phyloP scores from a whole-genome alignment of 495 filamentous ascomycete genomes.

The Penicillium alfredii region DNA sequence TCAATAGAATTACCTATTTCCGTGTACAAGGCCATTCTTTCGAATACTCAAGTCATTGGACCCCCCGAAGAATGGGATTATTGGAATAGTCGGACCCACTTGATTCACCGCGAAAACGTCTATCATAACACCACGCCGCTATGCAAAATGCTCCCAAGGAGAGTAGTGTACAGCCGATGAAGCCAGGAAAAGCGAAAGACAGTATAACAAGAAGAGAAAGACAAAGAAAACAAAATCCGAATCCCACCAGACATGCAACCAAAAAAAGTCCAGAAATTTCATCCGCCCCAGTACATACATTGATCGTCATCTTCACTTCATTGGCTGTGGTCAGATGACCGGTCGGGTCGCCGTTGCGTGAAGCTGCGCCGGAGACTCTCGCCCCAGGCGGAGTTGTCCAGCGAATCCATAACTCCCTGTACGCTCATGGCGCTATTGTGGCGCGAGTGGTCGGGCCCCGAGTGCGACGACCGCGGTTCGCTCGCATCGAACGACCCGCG shows the following conservation, averaged over 20 bases:
- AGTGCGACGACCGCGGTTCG: conserved; percentile 10
- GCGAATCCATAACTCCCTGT: conserved; percentile 70
- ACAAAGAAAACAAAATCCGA: conserved; percentile 2
- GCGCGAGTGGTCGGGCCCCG: conserved; percentile 25
- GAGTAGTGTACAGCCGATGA: conserved; percentile 19
- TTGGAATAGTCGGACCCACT: no score
- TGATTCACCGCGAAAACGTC: no score
- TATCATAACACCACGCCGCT: no score
- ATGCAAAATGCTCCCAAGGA: conserved; percentile 22
- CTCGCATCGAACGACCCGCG: conserved; percentile 27
- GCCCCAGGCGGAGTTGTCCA: conserved; percentile 86
- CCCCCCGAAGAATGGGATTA: no score
- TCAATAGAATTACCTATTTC: no score
- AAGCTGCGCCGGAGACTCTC: conserved; percentile 87
- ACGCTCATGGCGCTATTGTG: conserved; percentile 65
- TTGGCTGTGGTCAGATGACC: conserved; percentile 14
- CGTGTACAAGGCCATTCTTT: no score
- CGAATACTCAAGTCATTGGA: no score
- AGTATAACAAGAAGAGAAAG: conserved; percentile 5
- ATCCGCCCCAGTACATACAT: conserved; percentile 11
- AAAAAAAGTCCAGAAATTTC: conserved; percentile 5
- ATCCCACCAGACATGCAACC: conserved; percentile 22
- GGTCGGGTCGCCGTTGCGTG: conserved; percentile 57
- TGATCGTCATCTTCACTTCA: conserved; percentile 10
- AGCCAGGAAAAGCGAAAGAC: conserved; percentile 1